Base-by-base conservation (phyloP, 257 asterid genomes). In the Ophiorrhiza pumila region DNA sequence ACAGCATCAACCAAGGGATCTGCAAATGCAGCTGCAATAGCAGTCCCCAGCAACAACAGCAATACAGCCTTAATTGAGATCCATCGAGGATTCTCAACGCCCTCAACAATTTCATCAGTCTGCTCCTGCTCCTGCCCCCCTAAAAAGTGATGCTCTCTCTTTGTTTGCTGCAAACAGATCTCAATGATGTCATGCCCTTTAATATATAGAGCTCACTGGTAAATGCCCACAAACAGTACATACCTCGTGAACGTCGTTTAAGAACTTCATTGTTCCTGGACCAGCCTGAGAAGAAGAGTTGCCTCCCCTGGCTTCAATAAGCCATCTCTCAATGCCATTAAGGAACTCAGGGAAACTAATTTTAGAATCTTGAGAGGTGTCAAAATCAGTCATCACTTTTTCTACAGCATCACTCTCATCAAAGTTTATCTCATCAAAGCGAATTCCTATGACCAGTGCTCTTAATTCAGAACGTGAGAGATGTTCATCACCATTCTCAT, bases 1-100 rank as follows among this genome's bases (percentile, higher is more conserved):
- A 94, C 97, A 1, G 96, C 91, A 65, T 86, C 99, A 39, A 94
- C 98, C 57, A 94, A 82, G 65, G 99, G 99, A 82, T 94, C 97
- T 0, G 99, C 99, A 80, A 90, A 91, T 71, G 82, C 91, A 82
- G 98, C 99, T 25, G 99, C 99, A 47, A 94, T 90, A 46, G 66
- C 65, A 56, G 97, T 79, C 74, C 99, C 99, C 15, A 91, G 82
- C 71, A 91, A 72, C 83, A 91, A 77, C 22, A 91, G 50, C 49
- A 91, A 82, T 6, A 67, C 89, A 20, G 99, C 99, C 80, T 91
- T 94, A 27, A 87, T 31, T 2, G 89, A 43, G 67, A 70, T 79
- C 77, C 79, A 73, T 73, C 69, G 80, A 15, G 91, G 77, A 83
- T 80, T 83, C 77, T 87, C 90, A 23, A 76, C 84, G 15, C 78